Percentiles rank a stretch among this genome's conserved stretches.
These are phyloP conservation scores for Phellopilus nigrolimitatus DNA, from an alignment of 1,284 basidiomycete genomes.

Conservation along the genomic window DNA sequence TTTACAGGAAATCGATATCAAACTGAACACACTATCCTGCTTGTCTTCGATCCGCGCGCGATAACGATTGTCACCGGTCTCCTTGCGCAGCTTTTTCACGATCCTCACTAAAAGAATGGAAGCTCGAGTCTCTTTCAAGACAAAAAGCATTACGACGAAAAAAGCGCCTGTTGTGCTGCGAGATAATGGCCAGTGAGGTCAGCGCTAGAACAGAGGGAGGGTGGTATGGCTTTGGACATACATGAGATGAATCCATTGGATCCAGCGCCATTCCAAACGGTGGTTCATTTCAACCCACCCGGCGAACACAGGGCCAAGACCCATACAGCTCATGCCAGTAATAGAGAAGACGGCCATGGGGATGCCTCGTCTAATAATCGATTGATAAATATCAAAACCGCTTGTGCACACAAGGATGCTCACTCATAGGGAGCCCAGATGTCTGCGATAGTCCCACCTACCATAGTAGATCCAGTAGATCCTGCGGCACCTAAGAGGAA, in stretches of 20 bases:
- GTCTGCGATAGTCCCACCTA: conserved; percentile 74
- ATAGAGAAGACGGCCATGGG: conserved; percentile 69
- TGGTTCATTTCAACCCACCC: conserved; percentile 67
- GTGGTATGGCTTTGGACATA: conserved; percentile 30
- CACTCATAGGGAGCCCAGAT: conserved; percentile 62
- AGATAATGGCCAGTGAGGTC: neutral
- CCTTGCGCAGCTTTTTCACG: conserved; percentile 54
- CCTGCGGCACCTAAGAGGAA: conserved; percentile 68
- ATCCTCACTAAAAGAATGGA: conserved; percentile 56
- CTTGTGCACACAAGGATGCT: conserved; percentile 20
- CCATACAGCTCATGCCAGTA: conserved; percentile 54
- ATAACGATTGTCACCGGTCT: conserved; percentile 56
- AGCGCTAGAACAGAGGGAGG: conserved; percentile 6
- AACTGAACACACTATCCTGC: conserved; percentile 43
- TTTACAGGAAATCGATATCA: conserved; percentile 65
- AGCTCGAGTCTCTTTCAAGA: conserved; percentile 62
- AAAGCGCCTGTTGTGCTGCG: conserved; percentile 42
- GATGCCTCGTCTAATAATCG: conserved; percentile 48
- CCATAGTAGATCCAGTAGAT: conserved; percentile 68
- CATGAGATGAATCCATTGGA: conserved; percentile 77
- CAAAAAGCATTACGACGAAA: conserved; percentile 39
- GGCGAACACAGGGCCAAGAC: conserved; percentile 60
- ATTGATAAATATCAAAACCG: conserved; percentile 12
- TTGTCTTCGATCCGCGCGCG: conserved; percentile 64
- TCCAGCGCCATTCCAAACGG: conserved; percentile 71